Evolutionary conservation across 2,329 filamentous ascomycete genomes (phyloP).

Genomic region (Penicillium griseofulvum): DNA sequence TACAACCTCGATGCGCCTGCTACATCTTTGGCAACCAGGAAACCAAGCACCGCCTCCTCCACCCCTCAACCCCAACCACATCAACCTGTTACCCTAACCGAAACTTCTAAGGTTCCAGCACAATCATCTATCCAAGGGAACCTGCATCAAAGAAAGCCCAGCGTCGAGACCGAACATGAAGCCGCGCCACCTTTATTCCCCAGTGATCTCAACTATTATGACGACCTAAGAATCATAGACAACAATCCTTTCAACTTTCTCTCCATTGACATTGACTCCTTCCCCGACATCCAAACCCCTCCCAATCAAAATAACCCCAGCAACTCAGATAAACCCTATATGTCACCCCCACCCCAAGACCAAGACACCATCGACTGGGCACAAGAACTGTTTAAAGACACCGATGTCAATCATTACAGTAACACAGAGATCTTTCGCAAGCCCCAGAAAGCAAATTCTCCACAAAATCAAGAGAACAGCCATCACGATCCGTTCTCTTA

Average conservation of each 20-base stretch:
- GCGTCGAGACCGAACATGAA: constrained; percentile 4
- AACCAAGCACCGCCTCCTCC: constrained; percentile 16
- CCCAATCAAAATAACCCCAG: constrained; percentile 3
- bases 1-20: constrained; percentile 20
- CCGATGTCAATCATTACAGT: constrained; percentile 11
- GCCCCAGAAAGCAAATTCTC: not conserved
- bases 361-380: constrained; percentile 32
- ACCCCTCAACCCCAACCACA: constrained; percentile 8
- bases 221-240: constrained; percentile 5
- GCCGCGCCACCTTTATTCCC: constrained; percentile 13
- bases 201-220: constrained; percentile 27
- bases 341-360: constrained; percentile 14
- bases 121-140: not conserved
- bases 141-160: constrained; percentile 4
- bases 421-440: constrained; percentile 12
- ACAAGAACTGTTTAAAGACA: constrained; percentile 28
- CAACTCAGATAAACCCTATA: not conserved
- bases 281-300: constrained; percentile 16
- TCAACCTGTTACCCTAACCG: not conserved
- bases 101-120: not conserved
- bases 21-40: constrained; percentile 11
- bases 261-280: constrained; percentile 26
- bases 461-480: constrained; percentile 6
- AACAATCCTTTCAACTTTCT: constrained; percentile 23
- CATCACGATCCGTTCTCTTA: constrained; percentile 22